Evolutionary conservation across 2,329 filamentous ascomycete species (phyloP), one percentile per base, ranked within the genome.

Genomic region (Aureobasidium lini): DNA sequence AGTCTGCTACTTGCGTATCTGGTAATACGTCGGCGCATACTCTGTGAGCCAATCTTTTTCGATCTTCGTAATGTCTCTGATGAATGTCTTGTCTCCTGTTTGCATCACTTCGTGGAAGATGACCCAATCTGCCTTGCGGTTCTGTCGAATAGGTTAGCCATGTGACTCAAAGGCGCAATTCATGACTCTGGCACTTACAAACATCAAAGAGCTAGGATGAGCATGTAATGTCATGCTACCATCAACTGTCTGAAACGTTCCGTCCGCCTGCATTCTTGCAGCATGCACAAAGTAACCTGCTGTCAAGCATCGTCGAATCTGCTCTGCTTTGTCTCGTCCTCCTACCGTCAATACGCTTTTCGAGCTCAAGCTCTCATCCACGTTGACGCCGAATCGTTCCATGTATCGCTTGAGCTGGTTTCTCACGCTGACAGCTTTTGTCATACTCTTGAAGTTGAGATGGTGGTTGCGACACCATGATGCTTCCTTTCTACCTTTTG

Each of bases 41-140:
- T 97, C 90, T 49, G 92, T 71, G 66, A 99, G 79, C 89, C 93
- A 99, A n/a, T 77, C 79, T 79, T 90, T 96, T 71, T 96, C 89
- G 67, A 97, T 89, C 76, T 90, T 94, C n/a, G 87, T 94, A 61
- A 97, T 78, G 72, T 97, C 93, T 59, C 90, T 81, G 66, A 99
- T 95, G 70, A 87, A 97, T 0, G 84, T 91, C 79, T 97, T 97
- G 64, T 83, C 84, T 9, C 87, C 84, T 4, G 89, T 95, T 76
- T 97, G 90, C 79, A 96, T 84, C 39, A 96, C 84, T 75, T 96
- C 93, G 67, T 95, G 88, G 69, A 96, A 99, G 36, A 99, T 82
- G 9, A 97, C 91, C 91, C 93, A 97, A 64, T 96, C 91, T 10
- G 90, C 90, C 76, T 95, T 96, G 60, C 92, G 85, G 72, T 96